phyloP scores from a whole-genome alignment of 2,329 filamentous ascomycete genomes.

The Monascus ruber region DNA sequence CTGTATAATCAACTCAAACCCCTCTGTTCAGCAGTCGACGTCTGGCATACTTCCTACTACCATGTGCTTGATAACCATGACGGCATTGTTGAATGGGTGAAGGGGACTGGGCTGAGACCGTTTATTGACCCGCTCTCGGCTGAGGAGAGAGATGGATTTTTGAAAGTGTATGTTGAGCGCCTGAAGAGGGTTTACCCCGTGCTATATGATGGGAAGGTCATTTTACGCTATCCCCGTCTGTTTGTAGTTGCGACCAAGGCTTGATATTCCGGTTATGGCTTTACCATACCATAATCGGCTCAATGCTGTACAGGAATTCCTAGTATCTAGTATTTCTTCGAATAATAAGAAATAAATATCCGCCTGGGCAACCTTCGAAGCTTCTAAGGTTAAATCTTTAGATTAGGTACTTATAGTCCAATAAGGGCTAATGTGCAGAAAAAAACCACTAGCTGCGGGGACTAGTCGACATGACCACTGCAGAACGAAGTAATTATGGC shows the following conservation, averaged over 20 bases:
- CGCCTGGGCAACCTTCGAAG: too few species aligned
- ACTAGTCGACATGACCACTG: too few species aligned
- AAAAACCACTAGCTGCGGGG: too few species aligned
- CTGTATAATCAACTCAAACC: slow-evolving; percentile 41
- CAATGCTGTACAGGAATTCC: too few species aligned
- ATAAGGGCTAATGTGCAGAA: too few species aligned
- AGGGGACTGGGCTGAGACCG: slow-evolving; percentile 45
- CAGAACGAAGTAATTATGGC: too few species aligned
- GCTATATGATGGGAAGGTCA: slow-evolving; percentile 41
- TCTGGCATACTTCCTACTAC: slow-evolving; percentile 46
- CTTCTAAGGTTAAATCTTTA: too few species aligned
- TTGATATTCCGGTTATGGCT: neutral
- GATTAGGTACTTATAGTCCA: too few species aligned
- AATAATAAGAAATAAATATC: too few species aligned
- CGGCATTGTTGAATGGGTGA: slow-evolving; percentile 50
- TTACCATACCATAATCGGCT: too few species aligned
- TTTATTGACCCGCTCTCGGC: slow-evolving; percentile 39
- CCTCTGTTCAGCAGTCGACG: slow-evolving; percentile 33
- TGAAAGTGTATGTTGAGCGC: slow-evolving; percentile 36
- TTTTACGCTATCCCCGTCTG: slow-evolving; percentile 45
- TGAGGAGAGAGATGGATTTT: slow-evolving; percentile 33
- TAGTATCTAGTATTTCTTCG: too few species aligned
- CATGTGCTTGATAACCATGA: slow-evolving; percentile 39
- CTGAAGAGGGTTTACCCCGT: slow-evolving; percentile 35
- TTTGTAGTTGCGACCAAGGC: slow-evolving; percentile 39